phyloP scores from a whole-genome alignment of 768 basidiomycete species.

The Amanita polypyramis region DNA sequence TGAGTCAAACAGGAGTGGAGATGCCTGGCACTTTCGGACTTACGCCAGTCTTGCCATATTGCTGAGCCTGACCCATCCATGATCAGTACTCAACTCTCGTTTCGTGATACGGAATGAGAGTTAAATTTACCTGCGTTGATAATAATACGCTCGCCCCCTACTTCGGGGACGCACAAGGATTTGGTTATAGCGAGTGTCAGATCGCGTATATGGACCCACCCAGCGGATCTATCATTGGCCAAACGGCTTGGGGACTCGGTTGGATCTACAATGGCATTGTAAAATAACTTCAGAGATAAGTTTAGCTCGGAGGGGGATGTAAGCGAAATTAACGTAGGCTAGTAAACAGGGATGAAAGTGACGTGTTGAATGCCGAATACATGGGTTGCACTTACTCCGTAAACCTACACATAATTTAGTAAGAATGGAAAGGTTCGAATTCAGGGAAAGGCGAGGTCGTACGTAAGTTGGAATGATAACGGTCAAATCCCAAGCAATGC shows the following conservation, averaged over 20 bases:
- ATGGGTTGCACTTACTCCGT: slow-evolving; percentile 15
- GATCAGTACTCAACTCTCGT: neutral
- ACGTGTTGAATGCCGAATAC: neutral
- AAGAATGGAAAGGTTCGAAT: neutral
- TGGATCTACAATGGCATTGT: slow-evolving; percentile 17
- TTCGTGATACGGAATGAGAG: too few species aligned
- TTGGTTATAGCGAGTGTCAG: slow-evolving; percentile 39
- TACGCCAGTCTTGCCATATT: slow-evolving; percentile 26
- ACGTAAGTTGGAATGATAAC: slow-evolving; percentile 47
- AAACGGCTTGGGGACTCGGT: slow-evolving; percentile 12
- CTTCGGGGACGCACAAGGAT: slow-evolving; percentile 24
- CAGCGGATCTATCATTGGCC: slow-evolving; percentile 12
- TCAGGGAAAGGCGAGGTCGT: slow-evolving; percentile 8
- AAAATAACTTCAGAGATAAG: slow-evolving; percentile 23
- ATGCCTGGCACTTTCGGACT: slow-evolving; percentile 10
- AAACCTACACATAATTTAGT: slow-evolving; percentile 14
- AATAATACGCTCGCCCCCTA: slow-evolving; percentile 46
- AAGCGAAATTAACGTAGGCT: slow-evolving; percentile 33
- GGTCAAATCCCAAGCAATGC: slow-evolving; percentile 39
- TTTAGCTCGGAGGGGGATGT: slow-evolving; percentile 24
- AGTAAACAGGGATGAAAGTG: neutral
- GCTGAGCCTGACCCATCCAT: slow-evolving; percentile 11
- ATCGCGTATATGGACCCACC: slow-evolving; percentile 46
- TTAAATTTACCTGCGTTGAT: slow-evolving; percentile 15
- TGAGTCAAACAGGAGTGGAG: too few species aligned